Evolutionary conservation across 2,329 filamentous ascomycete species (phyloP), one percentile per base, ranked within the genome.

Genomic region (Akanthomyces uredinophilus): DNA sequence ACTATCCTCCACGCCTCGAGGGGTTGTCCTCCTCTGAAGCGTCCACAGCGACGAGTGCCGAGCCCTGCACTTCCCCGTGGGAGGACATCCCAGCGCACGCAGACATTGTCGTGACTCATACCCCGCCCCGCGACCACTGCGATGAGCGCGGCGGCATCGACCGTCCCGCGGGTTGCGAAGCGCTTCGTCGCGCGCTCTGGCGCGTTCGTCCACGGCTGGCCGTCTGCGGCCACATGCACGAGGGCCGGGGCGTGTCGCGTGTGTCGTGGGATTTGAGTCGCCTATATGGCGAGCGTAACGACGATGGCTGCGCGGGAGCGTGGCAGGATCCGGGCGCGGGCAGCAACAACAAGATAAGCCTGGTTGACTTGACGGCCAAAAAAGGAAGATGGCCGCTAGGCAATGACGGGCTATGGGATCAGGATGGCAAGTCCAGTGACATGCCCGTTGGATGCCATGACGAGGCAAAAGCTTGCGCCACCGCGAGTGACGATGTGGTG

Each of bases 201-300:
- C 75, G 81, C 6, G 81, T 89, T 3, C 79, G 86, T 44, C 89
- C 90, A 5, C 77, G 78, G 60, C 75, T 92, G 54, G 83, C 84
- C 22, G 78, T 92, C 20, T 92, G 87, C 68, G 89, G 90, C 1
- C 90, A 92, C 72, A 83, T 91, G 35, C 89, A 92, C 71, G 83
- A 86, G 64, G 86, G 81, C 4, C 78, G 89, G 66, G 89, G 89
- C 14, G 84, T 79, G 11, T 80, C 87, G 68, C 76, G 84, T 29
- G 79, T 92, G 37, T 73, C 71, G 24, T 92, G 89, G 89, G 78
- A 82, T 64, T 70, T 82, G 29, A 69, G 66, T 1, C 69, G 68
- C 50, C 67, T 69, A 13, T 74, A 79, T 44, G 70, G 76, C 16
- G 72, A 52, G 24, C 10, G 73, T 6, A 81, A 76, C 66, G 77